Evolutionary conservation across 2,329 filamentous ascomycete genomes (phyloP).

Genomic region (Pseudogymnoascus sp.): DNA sequence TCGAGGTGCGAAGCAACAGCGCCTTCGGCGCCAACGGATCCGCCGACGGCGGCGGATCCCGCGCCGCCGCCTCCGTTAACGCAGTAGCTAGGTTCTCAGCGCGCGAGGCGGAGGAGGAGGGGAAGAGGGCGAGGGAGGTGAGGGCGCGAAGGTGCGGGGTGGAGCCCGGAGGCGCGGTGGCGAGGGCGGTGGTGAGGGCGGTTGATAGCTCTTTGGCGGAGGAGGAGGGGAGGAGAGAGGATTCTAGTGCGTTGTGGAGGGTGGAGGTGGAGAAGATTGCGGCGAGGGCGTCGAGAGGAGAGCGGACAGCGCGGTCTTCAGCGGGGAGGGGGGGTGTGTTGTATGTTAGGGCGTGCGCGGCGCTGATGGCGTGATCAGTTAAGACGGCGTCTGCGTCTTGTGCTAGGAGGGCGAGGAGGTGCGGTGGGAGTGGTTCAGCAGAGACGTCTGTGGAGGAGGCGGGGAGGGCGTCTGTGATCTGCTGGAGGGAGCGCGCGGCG

Average conservation of each 20-base stretch:
- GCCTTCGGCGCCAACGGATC: slow-evolving; percentile 6
- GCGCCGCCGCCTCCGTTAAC: neutral
- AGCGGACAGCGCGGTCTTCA: slow-evolving; percentile 75
- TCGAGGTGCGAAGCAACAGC: neutral
- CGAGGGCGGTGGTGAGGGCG: slow-evolving; percentile 50
- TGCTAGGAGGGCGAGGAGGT: slow-evolving; percentile 67
- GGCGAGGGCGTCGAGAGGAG: slow-evolving; percentile 80
- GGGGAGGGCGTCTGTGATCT: slow-evolving; percentile 33
- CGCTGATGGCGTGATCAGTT: slow-evolving; percentile 61
- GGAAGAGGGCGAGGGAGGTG: slow-evolving; percentile 49
- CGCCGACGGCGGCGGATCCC: neutral
- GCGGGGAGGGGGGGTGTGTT: slow-evolving; percentile 61
- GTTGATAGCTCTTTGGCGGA: slow-evolving; percentile 35
- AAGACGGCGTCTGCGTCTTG: slow-evolving; percentile 77
- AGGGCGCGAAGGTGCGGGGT: slow-evolving; percentile 55
- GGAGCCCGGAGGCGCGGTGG: slow-evolving; percentile 69
- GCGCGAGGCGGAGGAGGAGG: slow-evolving; percentile 32
- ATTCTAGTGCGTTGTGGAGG: slow-evolving; percentile 60
- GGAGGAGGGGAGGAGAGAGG: slow-evolving; percentile 38
- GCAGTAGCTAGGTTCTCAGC: neutral
- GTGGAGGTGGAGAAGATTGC: slow-evolving; percentile 80
- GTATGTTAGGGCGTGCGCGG: slow-evolving; percentile 84
- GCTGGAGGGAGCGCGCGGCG: slow-evolving; percentile 60
- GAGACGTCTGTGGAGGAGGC: slow-evolving; percentile 32
- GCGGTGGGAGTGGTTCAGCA: slow-evolving; percentile 60